phyloP scores from a whole-genome alignment of 148 eudicot genomes.

The Persicaria tinctoria region DNA sequence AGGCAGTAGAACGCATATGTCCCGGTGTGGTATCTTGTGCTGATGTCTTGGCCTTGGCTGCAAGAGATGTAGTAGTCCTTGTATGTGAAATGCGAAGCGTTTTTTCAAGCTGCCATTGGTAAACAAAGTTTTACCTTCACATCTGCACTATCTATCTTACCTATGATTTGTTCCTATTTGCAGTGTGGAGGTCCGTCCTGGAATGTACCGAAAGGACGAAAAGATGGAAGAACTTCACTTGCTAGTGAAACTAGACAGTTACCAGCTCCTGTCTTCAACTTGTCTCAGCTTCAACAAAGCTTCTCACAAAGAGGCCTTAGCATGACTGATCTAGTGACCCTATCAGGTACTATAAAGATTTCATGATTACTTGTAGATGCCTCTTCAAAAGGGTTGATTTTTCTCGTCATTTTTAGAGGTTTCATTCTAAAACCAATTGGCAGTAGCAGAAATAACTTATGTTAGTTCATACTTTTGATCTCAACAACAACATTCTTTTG shows the following conservation, averaged over 20 bases:
- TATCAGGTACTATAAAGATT: slow-evolving; percentile 47
- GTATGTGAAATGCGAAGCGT: slow-evolving; percentile 31
- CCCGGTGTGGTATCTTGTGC: slow-evolving; percentile 92
- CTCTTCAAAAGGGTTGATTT: background rate
- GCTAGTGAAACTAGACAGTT: slow-evolving; percentile 66
- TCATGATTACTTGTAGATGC: background rate
- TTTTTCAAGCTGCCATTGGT: background rate
- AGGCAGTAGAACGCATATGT: slow-evolving; percentile 53
- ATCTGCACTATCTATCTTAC: background rate
- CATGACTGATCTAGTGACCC: slow-evolving; percentile 68
- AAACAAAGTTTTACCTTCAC: background rate
- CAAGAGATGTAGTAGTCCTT: slow-evolving; percentile 69
- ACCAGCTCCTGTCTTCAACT: slow-evolving; percentile 78
- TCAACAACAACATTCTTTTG: no score
- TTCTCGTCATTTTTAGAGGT: background rate
- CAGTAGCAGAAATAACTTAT: no score
- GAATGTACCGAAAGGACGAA: slow-evolving; percentile 86
- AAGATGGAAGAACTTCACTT: slow-evolving; percentile 77
- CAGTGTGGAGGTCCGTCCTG: slow-evolving; percentile 88
- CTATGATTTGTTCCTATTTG: background rate
- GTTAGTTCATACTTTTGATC: no score
- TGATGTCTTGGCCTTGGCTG: slow-evolving; percentile 79
- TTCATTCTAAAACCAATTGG: no score
- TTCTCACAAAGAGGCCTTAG: slow-evolving; percentile 74
- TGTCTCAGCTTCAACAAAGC: slow-evolving; percentile 79